Evolutionary conservation across 176 grass and related monocot genomes (phyloP).

Genomic region (Thalia dealbata): DNA sequence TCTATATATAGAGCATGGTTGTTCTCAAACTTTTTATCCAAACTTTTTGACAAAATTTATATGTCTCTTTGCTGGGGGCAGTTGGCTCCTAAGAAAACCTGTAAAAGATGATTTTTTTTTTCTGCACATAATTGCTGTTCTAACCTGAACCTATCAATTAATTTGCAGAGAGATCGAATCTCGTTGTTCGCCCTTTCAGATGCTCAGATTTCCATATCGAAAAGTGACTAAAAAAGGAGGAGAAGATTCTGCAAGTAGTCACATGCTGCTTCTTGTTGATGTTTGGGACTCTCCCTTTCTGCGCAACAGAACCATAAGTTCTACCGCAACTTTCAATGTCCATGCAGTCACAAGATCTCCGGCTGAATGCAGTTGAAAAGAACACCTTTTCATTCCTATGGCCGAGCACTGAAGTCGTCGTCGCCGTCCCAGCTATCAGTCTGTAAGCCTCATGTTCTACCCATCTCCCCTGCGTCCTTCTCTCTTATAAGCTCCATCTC

Average conservation of each 20-base stretch:
- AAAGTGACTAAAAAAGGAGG: background rate
- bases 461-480: slow-evolving; percentile 12
- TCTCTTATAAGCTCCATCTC: slow-evolving; percentile 29
- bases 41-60: no score
- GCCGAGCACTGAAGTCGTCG: slow-evolving; percentile 14
- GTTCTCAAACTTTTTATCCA: no score
- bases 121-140: background rate
- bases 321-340: slow-evolving; percentile 18
- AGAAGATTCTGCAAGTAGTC: background rate
- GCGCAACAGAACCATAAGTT: background rate
- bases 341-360: slow-evolving; percentile 66
- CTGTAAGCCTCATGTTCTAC: slow-evolving; percentile 17
- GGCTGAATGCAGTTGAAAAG: slow-evolving; percentile 30
- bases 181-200: background rate
- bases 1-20: no score
- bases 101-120: no score
- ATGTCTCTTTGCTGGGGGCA: no score
- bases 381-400: slow-evolving; percentile 40
- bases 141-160: background rate
- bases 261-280: background rate
- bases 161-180: background rate
- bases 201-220: background rate
- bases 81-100: no score
- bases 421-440: slow-evolving; percentile 21
- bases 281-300: background rate